These are phyloP conservation scores for Rhizopus arrhizus DNA, from an alignment of 371 early-diverging fungal species.

Conservation along the genomic window DNA sequence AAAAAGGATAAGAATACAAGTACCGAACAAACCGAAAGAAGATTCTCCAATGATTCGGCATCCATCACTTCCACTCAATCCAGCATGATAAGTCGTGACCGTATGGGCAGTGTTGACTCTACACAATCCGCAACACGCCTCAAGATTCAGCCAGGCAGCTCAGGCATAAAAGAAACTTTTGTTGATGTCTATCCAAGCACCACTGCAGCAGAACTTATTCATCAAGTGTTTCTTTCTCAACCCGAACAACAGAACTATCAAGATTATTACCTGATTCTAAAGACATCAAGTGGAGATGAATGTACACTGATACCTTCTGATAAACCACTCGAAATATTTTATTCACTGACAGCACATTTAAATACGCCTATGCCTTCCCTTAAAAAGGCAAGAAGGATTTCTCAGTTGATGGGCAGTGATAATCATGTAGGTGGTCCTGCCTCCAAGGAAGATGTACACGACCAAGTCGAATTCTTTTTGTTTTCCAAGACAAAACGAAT, in stretches of 20 bases:
- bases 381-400: conserved; percentile 53
- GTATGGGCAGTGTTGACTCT: conserved; percentile 37
- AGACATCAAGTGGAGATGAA: conserved; percentile 43
- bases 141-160: conserved; percentile 51
- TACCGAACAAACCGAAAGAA: conserved; percentile 16
- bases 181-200: conserved; percentile 51
- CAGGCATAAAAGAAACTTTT: conserved; percentile 27
- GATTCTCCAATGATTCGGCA: conserved; percentile 33
- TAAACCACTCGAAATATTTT: conserved; percentile 56
- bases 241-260: conserved; percentile 4
- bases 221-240: conserved; percentile 43
- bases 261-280: conserved; percentile 50
- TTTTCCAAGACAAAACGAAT: conserved; percentile 35
- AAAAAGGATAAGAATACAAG: not conserved
- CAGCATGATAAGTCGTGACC: conserved; percentile 24
- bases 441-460: conserved; percentile 8
- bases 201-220: conserved; percentile 54
- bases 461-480: conserved; percentile 44
- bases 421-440: conserved; percentile 45
- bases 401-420: conserved; percentile 46
- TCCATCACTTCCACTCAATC: conserved; percentile 47
- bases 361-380: conserved; percentile 57
- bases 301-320: conserved; percentile 49
- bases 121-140: conserved; percentile 2
- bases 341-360: conserved; percentile 53